Conservation (phyloP, 495 filamentous ascomycete genomes). For the Penicillium soppii region DNA sequence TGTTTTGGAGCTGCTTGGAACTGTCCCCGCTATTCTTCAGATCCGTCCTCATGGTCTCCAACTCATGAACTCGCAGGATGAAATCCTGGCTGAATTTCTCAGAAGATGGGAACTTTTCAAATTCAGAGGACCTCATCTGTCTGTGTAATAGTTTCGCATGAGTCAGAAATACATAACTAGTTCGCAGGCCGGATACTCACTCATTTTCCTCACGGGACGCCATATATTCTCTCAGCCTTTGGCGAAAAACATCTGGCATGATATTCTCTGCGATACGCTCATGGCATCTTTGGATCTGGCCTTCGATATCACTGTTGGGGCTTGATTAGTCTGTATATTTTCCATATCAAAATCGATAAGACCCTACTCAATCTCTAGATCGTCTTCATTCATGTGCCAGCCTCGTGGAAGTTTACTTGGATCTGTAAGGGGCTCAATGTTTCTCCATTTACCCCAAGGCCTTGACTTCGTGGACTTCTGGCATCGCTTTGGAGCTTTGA, state of each 20-base stretch:
- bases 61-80: not conserved
- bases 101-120: not conserved
- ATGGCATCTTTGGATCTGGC: slow-evolving; percentile 11
- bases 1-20: not conserved
- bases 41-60: not conserved
- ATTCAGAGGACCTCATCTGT: not conserved
- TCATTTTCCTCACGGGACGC: not conserved
- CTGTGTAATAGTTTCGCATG: not conserved
- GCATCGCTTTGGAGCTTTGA: not conserved
- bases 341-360: not conserved
- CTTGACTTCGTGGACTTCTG: not conserved
- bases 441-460: not conserved
- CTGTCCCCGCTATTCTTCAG: not conserved
- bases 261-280: slow-evolving; percentile 12
- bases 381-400: slow-evolving; percentile 2
- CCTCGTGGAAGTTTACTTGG: not conserved
- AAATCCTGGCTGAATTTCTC: not conserved
- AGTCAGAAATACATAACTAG: not conserved
- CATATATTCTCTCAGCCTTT: slow-evolving; percentile 1
- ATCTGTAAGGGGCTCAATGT: not conserved
- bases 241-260: slow-evolving; percentile 5
- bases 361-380: not conserved
- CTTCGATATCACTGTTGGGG: not conserved
- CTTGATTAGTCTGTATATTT: not conserved
- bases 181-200: not conserved